Base-by-base conservation (phyloP, 1,139 yeast genomes). In the Hanseniaspora gamundiae region DNA sequence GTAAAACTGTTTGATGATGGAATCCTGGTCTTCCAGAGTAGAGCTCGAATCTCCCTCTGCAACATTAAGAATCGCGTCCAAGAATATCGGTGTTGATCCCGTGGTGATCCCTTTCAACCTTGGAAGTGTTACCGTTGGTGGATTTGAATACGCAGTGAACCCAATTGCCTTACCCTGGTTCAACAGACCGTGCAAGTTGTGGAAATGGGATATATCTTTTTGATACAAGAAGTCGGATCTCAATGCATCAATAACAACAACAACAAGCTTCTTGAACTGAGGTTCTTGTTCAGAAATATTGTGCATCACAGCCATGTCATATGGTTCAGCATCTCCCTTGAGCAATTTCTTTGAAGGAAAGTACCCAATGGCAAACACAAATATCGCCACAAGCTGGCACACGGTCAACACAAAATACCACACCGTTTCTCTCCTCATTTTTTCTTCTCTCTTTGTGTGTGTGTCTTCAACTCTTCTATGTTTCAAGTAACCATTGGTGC, bases 211-310 rank as follows among this genome's bases (percentile, higher is more conserved):
- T 9, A 40, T 49, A 2, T 67, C 54, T 27, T 73, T 69, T 1
- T 85, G 77, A 57, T 75, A 91, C 60, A 87, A 64, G 58, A 87
- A 88, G 59, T 93, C 98, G 11, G 93, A 71, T 49, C 99, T 66
- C 69, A 91, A 69, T 2, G 98, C 98, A 64, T 93, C 99, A 6
- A 93, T 80, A 2, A 93, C 93, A 76, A 93, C 78, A 28, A 93
- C 60, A 1, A 91, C 76, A 35, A 87, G 61, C 51, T 76, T 78
- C 44, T 78, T 73, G 57, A 86, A 91, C 44, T 71, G 73, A 1
- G 82, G 73, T 24, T 8, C 30, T 20, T 7, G n/a, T 20, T 26
- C 19, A 20, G 3, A 24, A 3, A 4, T 31, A 19, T 31, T 14
- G 24, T 11, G 20, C 38, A 9, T 4, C 16, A 24, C 11, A 14